phyloP scores from a whole-genome alignment of 1,139 yeast species.

The Pneumocystis canis region DNA sequence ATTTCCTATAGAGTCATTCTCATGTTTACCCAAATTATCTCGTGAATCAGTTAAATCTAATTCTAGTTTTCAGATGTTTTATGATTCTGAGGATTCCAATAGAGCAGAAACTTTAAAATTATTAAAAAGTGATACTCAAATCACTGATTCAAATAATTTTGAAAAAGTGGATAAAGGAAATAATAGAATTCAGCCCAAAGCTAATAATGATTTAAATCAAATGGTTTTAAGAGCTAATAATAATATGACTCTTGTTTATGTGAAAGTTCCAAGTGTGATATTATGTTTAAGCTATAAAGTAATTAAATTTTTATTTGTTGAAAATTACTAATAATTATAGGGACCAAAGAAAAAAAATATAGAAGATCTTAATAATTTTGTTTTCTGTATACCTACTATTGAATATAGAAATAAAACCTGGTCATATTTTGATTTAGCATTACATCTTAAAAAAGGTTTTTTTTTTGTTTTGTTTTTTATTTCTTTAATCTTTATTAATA shows the following conservation, averaged over 20 bases:
- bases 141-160: background rate
- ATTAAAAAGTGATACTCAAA: background rate
- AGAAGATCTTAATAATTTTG: conserved; percentile 58
- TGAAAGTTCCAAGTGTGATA: conserved; percentile 39
- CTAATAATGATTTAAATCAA: conserved; percentile 34
- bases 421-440: conserved; percentile 61
- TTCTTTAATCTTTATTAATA: background rate
- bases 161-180: background rate
- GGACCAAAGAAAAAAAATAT: conserved; percentile 55
- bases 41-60: background rate
- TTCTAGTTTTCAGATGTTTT: background rate
- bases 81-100: background rate
- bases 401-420: conserved; percentile 54
- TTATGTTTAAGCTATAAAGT: conserved; percentile 54
- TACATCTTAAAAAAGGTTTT: conserved; percentile 39
- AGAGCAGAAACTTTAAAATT: background rate
- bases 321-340: conserved; percentile 8
- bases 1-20: conserved; percentile 3
- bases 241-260: conserved; percentile 47
- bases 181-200: background rate
- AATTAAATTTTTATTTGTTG: conserved; percentile 2
- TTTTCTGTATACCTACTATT: conserved; percentile 49
- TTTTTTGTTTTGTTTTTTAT: background rate
- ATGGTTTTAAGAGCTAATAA: conserved; percentile 56
- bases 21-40: background rate